Evolutionary conservation across 176 grass and related monocot genomes (phyloP).

Genomic region (Stipa capillata): DNA sequence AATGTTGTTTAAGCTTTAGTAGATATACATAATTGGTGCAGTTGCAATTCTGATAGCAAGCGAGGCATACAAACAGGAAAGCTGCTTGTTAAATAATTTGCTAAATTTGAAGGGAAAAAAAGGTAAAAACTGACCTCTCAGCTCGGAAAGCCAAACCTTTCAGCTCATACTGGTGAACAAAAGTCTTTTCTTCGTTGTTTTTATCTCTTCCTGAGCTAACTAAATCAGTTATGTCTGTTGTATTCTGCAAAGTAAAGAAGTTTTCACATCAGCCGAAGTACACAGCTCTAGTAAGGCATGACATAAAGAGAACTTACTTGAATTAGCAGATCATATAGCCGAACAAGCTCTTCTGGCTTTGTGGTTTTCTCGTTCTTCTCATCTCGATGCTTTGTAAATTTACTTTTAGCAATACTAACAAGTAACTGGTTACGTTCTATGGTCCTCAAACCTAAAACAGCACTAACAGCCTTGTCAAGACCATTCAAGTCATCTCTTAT

Average conservation of each 20-base stretch:
- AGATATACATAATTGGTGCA: background rate
- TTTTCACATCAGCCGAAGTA: slow-evolving; percentile 15
- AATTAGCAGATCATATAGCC: slow-evolving; percentile 86
- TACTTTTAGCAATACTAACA: slow-evolving; percentile 92
- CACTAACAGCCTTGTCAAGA: slow-evolving; percentile 95
- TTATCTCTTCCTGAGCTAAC: slow-evolving; percentile 93
- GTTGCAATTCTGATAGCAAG: background rate
- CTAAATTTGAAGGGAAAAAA: background rate
- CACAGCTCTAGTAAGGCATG: slow-evolving; percentile 16
- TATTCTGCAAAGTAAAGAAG: slow-evolving; percentile 61
- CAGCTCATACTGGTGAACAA: slow-evolving; percentile 62
- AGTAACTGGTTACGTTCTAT: slow-evolving; percentile 89
- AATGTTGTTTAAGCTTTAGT: background rate
- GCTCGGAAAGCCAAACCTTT: slow-evolving; percentile 78
- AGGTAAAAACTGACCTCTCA: slow-evolving; percentile 52
- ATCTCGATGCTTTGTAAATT: slow-evolving; percentile 76
- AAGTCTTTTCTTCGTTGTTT: slow-evolving; percentile 68
- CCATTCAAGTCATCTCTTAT: slow-evolving; percentile 94
- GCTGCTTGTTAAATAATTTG: background rate
- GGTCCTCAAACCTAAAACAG: slow-evolving; percentile 81
- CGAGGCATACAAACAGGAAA: background rate
- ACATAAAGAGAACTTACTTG: slow-evolving; percentile 46
- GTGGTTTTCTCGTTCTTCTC: slow-evolving; percentile 86
- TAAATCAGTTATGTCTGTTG: slow-evolving; percentile 82
- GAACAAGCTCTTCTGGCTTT: slow-evolving; percentile 98